Percentiles rank a stretch among this genome's conserved stretches.
phyloP scores from a whole-genome alignment of 371 early-diverging fungal genomes.

The Actinomucor elegans region DNA sequence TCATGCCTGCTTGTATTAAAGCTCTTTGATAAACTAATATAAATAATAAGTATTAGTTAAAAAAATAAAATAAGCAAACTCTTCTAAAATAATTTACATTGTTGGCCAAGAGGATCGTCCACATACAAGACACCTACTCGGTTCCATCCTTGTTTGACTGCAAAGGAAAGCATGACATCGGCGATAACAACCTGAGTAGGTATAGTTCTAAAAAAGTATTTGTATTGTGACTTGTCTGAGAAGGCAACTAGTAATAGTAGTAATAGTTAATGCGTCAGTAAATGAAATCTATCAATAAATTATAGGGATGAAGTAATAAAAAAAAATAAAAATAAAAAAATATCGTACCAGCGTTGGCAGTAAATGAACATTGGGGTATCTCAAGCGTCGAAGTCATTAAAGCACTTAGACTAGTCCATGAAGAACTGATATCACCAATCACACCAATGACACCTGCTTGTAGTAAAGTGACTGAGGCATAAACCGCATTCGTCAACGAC shows the following conservation, averaged over 20 bases:
- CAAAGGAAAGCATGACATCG: constrained; percentile 49
- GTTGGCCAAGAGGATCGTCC: constrained; percentile 49
- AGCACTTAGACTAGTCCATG: constrained; percentile 54
- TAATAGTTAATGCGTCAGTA: no score
- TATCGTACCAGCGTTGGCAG: constrained; percentile 43
- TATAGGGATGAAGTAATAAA: no score
- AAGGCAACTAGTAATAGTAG: constrained; percentile 46
- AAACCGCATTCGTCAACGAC: constrained; percentile 56
- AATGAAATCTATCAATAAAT: no score
- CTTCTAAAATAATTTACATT: constrained; percentile 40
- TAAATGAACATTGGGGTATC: constrained; percentile 58
- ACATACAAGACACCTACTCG: constrained; percentile 49
- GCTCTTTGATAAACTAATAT: constrained; percentile 39
- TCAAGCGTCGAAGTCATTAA: constrained; percentile 53
- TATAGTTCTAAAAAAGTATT: constrained; percentile 57
- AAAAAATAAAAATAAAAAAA: background rate
- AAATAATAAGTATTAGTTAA: background rate
- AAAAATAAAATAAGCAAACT: background rate
- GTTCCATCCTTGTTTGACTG: constrained; percentile 44
- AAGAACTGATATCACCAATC: constrained; percentile 57
- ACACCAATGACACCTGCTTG: constrained; percentile 58
- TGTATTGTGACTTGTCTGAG: constrained; percentile 42
- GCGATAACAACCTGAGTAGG: constrained; percentile 47
- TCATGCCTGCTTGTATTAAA: constrained; percentile 32
- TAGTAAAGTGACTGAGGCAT: constrained; percentile 56